phyloP scores from a whole-genome alignment of 352 stramenopile genomes.

The Thraustochytrium sp. region DNA sequence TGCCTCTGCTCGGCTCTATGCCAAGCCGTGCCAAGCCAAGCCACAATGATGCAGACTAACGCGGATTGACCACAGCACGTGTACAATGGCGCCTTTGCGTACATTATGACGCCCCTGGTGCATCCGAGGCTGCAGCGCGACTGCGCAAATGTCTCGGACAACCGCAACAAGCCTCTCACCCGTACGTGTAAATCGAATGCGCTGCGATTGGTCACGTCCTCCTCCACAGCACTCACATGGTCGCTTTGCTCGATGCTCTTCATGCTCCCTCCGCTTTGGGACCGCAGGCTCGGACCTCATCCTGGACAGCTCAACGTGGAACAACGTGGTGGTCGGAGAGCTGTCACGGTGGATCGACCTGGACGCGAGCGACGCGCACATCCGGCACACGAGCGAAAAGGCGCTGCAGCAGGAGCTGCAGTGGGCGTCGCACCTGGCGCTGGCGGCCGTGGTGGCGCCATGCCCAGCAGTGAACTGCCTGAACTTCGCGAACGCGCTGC shows the following conservation, averaged over 20 bases:
- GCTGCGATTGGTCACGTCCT: too few relatives aligned
- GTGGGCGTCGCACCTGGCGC: conserved; percentile 89
- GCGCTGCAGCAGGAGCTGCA: conserved; percentile 73
- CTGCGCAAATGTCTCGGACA: conserved; percentile 59
- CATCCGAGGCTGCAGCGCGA: conserved; percentile 72
- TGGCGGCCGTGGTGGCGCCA: conserved; percentile 87
- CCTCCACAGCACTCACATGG: too few relatives aligned
- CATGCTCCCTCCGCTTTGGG: neutral
- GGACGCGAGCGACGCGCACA: conserved; percentile 55
- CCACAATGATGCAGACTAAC: too few relatives aligned
- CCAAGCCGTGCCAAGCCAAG: too few relatives aligned
- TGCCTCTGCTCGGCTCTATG: too few relatives aligned
- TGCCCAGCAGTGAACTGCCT: conserved; percentile 56
- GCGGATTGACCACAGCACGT: neutral
- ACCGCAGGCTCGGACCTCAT: conserved; percentile 68
- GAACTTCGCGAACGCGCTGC: conserved; percentile 72
- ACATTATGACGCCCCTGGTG: conserved; percentile 68
- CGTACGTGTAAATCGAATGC: conserved; percentile 52
- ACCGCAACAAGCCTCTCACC: conserved; percentile 59
- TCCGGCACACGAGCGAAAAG: conserved; percentile 60
- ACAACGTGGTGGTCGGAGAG: conserved; percentile 66
- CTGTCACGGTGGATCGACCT: conserved; percentile 71
- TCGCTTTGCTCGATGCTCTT: too few relatives aligned
- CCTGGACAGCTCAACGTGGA: conserved; percentile 72
- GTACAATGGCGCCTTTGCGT: conserved; percentile 47